phyloP scores from a whole-genome alignment of 176 grass and related monocot genomes.

The Secale cereale region DNA sequence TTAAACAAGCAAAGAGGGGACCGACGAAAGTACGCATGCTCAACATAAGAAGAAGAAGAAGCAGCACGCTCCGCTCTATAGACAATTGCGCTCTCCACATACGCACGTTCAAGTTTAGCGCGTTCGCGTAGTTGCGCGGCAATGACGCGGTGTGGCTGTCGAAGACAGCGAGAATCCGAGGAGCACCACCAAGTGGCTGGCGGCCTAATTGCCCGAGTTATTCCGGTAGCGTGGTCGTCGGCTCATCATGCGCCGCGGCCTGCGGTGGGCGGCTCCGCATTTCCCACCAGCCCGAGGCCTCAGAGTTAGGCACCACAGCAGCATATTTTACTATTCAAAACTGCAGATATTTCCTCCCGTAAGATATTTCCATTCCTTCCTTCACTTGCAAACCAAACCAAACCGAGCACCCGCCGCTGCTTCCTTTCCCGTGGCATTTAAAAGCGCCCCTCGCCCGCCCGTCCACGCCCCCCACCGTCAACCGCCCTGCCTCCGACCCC shows the following conservation, averaged over 20 bases:
- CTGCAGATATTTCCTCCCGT: constrained; percentile 16
- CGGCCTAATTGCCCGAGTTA: background rate
- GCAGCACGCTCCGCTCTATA: too few species aligned
- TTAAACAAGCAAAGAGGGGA: too few species aligned
- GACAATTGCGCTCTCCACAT: too few species aligned
- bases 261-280: background rate
- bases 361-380: background rate
- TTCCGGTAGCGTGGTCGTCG: background rate
- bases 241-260: background rate
- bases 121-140: too few species aligned
- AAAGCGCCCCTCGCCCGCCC: background rate
- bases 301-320: background rate
- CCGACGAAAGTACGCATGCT: too few species aligned
- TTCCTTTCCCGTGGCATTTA: constrained; percentile 26
- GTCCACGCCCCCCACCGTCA: background rate
- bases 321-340: background rate
- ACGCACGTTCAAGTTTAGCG: too few species aligned
- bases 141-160: too few species aligned
- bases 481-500: background rate
- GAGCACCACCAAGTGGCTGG: background rate
- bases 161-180: too few species aligned
- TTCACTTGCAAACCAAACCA: constrained; percentile 35
- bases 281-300: background rate
- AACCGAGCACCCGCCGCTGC: constrained; percentile 6
- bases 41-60: too few species aligned